Evolutionary conservation across 208 protist genomes (phyloP), one percentile per base, ranked within the genome.

Genomic region (Acanthamoeba royreba): DNA sequence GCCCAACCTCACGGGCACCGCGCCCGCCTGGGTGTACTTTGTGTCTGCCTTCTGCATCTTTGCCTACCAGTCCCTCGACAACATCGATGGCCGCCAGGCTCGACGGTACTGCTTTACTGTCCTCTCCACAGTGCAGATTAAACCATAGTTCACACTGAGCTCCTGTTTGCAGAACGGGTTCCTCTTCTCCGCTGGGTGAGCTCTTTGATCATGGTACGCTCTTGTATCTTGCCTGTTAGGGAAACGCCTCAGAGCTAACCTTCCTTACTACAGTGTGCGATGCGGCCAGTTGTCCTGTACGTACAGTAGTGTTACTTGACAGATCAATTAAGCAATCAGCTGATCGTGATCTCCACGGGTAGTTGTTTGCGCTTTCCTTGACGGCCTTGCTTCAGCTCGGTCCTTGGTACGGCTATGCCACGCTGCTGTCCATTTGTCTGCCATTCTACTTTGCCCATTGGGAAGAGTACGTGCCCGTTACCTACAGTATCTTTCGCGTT

Each of bases 61-160:
- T 38, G 77, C 77, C 31, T 86, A 86, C 15, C 77, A 86, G 35
- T 55, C 77, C 22, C 77, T 86, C 77, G 77, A 86, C 77, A 86
- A 86, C 77, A 47, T 86, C 25, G 77, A 86, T 45, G 77, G 77
- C 40, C 40, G 45, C 0, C 77, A 86, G 42, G 77, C 77, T 25
- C 77, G 77, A 47, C 66, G 66, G 66, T 77, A 46, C 19, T 28
- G n/a, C 33, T 28, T 9, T 66, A 0, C 3, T 66, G n/a, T 9
- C 55, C 55, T 66, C 25, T 28, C 1, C 55, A 8, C 9, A 1
- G 9, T 25, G 0, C 35, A 3, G 22, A 28, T 33, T 15, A 25
- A 33, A 13, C 40, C 19, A 38, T 74, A 15, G 22, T 74, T 1
- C 19, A 74, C 40, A 15, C 31, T 28, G 7, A 42, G 1, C 1